Conservation (phyloP, 208 protist genomes). For the Leishmania lainsoni region DNA sequence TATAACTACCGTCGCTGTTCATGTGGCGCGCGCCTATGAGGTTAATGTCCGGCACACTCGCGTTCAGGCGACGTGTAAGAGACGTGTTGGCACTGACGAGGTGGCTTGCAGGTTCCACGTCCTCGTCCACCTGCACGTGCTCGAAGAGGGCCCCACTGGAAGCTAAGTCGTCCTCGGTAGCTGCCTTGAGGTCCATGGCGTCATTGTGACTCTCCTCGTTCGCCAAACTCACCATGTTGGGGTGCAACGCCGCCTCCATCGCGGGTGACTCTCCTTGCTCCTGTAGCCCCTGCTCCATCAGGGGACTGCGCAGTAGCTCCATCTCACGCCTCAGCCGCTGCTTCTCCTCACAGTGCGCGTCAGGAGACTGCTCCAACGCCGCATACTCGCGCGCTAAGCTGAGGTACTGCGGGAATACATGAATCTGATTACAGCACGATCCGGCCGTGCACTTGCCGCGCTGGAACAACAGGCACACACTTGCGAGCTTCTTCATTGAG, state of each 20-base stretch:
- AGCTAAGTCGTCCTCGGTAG: constrained; percentile 28
- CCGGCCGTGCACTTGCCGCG: constrained; percentile 76
- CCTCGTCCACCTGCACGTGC: constrained; percentile 46
- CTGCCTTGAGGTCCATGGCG: constrained; percentile 3
- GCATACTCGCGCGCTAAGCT: constrained; percentile 29
- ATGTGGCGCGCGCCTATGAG: constrained; percentile 21
- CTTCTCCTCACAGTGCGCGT: constrained; percentile 11
- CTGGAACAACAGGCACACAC: constrained; percentile 88
- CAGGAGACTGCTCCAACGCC: constrained; percentile 17
- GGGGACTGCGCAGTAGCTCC: constrained; percentile 30
- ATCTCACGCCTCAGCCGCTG: constrained; percentile 26
- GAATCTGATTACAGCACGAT: constrained; percentile 88
- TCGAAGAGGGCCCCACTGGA: constrained; percentile 37
- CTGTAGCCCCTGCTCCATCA: constrained; percentile 30
- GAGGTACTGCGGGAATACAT: constrained; percentile 71
- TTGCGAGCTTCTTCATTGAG: constrained; percentile 70
- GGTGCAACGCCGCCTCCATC: neutral
- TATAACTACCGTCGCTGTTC: constrained; percentile 48
- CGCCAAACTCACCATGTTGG: neutral
- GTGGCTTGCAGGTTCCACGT: constrained; percentile 31
- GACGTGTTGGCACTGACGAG: constrained; percentile 30
- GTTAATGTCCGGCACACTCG: constrained; percentile 22
- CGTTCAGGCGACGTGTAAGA: constrained; percentile 26
- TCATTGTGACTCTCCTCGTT: neutral
- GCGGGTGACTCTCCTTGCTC: constrained; percentile 27